These are phyloP conservation scores for Xerocomellus dryophilus DNA, from an alignment of 768 basidiomycete species.

Conservation along the genomic window DNA sequence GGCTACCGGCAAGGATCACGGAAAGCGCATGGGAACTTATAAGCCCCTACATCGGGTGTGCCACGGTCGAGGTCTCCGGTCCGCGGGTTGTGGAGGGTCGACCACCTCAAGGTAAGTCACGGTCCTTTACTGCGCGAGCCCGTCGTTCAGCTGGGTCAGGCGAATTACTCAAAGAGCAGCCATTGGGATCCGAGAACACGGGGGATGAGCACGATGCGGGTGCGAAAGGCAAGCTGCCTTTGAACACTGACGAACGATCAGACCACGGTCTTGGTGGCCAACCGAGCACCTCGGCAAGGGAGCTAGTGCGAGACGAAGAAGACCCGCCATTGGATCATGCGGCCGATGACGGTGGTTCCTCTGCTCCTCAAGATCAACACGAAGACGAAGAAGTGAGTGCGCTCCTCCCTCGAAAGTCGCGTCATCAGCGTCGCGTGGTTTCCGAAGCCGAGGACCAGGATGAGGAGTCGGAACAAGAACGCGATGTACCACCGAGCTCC, in stretches of 20 bases:
- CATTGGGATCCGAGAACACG: not conserved
- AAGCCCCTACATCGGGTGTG: slow-evolving; percentile 23
- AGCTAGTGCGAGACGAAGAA: not conserved
- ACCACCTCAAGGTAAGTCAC: slow-evolving; percentile 1
- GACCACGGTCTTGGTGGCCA: not conserved
- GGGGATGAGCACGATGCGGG: not conserved
- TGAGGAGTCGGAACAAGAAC: slow-evolving; percentile 4
- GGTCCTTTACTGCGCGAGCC: not conserved
- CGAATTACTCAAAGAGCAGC: not conserved
- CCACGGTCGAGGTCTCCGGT: slow-evolving; percentile 8
- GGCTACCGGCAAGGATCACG: slow-evolving; percentile 23
- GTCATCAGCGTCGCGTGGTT: slow-evolving; percentile 4
- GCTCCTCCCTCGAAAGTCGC: not conserved
- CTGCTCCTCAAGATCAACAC: not conserved
- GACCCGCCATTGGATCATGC: slow-evolving; percentile 4
- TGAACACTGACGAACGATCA: not conserved
- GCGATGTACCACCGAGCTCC: not conserved
- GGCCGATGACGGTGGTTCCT: not conserved
- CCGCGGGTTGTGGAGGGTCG: not conserved
- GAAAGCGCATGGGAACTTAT: slow-evolving; percentile 18
- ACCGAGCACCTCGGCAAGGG: not conserved
- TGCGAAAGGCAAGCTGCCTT: not conserved
- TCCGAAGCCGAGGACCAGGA: slow-evolving; percentile 10
- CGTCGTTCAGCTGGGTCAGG: not conserved
- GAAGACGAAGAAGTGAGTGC: slow-evolving; percentile 9